Evolutionary conservation across 257 asterid genomes (phyloP), one percentile per base, ranked within the genome.

Genomic region (Salvia hispanica): DNA sequence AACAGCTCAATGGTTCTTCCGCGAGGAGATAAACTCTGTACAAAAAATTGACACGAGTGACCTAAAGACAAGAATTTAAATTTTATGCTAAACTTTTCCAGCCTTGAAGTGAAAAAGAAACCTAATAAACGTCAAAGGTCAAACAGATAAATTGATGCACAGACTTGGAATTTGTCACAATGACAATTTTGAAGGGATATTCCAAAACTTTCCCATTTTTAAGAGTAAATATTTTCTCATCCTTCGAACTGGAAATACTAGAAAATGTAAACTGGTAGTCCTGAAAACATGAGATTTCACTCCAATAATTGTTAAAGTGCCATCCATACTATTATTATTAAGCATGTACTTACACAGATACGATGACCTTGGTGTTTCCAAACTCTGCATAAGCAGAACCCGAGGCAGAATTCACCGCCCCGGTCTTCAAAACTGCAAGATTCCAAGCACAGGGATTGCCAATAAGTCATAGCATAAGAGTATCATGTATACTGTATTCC

Each of bases 301-400:
- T 36, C n/a, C 48, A 46, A 21, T 58, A 11, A 51, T 40, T 9
- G 9, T 15, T 18, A 58, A 16, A 64, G 70, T 51, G 57, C 25
- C 2, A n/a, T 33, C 63, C 15, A 13, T 18, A 44, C 16, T 25
- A 56, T 21, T 18, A 44, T 16, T 25, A 56, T 21, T 18, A 54
- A 56, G 53, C 54, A 63, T 16, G 58, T 55, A 81, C 98, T 86
- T 81, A 92, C 98, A 94, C 97, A n/a, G 99, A 94, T 55, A 94
- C 97, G 66, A 94, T 94, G 76, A 94, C 96, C 80, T 88, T 94
- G 72, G 99, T 91, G 78, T 78, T 88, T 57, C 97, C 97, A 73
- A 94, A 85, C 79, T 94, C 99, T 6, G 96, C 97, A 81, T 90
- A 94, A 67, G 99, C 99, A 55, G 99, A 94, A 18, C 99, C 99